A percentile compares a stretch with the other conserved stretches of the same genome.
Evolutionary conservation across 805 yeast genomes (phyloP).

Genomic region (Alloascoidea africana): DNA sequence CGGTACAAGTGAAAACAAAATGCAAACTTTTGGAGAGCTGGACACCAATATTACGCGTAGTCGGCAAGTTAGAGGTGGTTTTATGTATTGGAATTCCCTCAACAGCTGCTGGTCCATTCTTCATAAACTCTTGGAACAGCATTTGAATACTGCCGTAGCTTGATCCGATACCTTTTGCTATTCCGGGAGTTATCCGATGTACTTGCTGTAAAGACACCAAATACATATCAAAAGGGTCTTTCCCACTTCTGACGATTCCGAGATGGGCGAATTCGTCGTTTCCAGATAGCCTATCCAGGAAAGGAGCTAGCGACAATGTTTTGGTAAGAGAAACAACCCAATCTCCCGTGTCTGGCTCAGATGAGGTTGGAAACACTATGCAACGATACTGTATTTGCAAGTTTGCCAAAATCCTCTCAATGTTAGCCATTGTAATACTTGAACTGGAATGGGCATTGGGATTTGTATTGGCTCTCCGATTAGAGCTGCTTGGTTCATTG

Average conservation of each 20-base stretch:
- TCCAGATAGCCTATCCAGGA: background rate
- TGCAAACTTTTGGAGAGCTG: background rate
- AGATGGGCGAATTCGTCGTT: constrained; percentile 1
- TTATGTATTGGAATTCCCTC: background rate
- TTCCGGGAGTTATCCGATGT: background rate
- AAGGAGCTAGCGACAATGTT: background rate
- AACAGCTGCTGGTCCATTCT: background rate
- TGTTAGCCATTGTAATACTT: background rate
- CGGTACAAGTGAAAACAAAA: background rate
- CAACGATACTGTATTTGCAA: background rate
- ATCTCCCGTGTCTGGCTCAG: background rate
- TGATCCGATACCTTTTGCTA: background rate
- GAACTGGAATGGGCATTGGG: background rate
- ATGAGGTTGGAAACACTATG: background rate
- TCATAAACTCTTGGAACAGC: background rate
- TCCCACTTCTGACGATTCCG: background rate
- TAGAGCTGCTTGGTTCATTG: background rate
- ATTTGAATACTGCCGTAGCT: background rate
- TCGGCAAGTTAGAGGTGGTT: background rate
- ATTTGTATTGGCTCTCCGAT: background rate
- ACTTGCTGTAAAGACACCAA: background rate
- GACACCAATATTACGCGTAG: background rate
- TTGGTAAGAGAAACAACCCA: background rate
- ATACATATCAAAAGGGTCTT: constrained; percentile 1
- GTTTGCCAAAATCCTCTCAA: background rate